These are phyloP conservation scores for Actinomortierella wolfii DNA, from an alignment of 371 early-diverging fungal species.

Conservation along the genomic window DNA sequence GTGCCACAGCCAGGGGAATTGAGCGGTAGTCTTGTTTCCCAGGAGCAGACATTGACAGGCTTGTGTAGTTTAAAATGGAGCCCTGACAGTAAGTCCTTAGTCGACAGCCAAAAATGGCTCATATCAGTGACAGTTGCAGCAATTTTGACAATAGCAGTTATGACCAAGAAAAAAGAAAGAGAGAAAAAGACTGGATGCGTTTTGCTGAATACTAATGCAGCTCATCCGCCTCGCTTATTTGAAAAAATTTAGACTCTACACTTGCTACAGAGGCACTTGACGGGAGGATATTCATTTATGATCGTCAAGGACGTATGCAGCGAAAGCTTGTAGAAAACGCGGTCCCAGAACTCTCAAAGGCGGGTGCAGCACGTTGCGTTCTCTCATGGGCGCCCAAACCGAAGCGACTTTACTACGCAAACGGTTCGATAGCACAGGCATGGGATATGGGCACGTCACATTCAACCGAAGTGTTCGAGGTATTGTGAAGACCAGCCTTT, in stretches of 20 bases:
- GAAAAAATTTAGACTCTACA: constrained; percentile 32
- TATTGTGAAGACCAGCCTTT: too few species aligned
- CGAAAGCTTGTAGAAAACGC: constrained; percentile 23
- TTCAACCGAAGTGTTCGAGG: constrained; percentile 26
- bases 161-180: neutral
- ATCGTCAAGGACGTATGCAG: constrained; percentile 21
- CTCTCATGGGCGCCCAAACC: constrained; percentile 38
- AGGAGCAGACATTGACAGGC: constrained; percentile 15
- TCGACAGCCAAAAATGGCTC: too few species aligned
- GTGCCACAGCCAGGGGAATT: constrained; percentile 22
- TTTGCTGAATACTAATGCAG: neutral
- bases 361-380: constrained; percentile 19
- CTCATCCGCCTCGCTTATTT: neutral
- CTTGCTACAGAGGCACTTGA: constrained; percentile 32
- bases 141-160: too few species aligned
- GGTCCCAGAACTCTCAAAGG: constrained; percentile 10
- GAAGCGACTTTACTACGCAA: constrained; percentile 32
- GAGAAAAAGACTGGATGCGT: neutral
- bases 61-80: constrained; percentile 34
- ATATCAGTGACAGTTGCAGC: too few species aligned
- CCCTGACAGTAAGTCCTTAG: constrained; percentile 29
- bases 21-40: constrained; percentile 28
- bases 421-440: constrained; percentile 24
- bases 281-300: constrained; percentile 25
- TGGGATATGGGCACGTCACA: constrained; percentile 18